Conservation (phyloP, 2,329 filamentous ascomycete species). For the Bertia moriformis region DNA sequence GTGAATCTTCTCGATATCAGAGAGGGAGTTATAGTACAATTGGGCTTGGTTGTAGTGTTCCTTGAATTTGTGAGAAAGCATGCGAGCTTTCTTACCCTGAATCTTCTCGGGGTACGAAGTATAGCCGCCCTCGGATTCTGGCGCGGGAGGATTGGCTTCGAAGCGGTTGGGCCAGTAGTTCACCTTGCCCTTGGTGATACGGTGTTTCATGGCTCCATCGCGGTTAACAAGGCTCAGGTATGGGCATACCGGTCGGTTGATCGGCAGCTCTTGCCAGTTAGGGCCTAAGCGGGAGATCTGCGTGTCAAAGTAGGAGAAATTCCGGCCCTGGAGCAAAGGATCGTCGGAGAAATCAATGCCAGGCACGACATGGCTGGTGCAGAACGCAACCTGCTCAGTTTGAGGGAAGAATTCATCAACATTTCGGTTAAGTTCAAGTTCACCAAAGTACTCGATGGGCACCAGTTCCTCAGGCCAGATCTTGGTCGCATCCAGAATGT, state of each 20-base stretch:
- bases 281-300: conserved; percentile 39
- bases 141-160: not conserved
- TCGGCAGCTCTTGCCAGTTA: conserved; percentile 44
- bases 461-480: conserved; percentile 69
- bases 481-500: conserved; percentile 74
- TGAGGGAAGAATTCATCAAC: conserved; percentile 69
- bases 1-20: not conserved
- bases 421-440: conserved; percentile 67
- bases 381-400: conserved; percentile 59
- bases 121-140: not conserved
- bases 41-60: not conserved
- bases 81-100: not conserved
- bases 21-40: not conserved
- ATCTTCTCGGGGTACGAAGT: not conserved
- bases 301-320: conserved; percentile 59
- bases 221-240: not conserved
- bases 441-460: conserved; percentile 64
- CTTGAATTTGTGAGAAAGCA: not conserved
- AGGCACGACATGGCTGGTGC: conserved; percentile 50
- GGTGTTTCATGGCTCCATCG: not conserved
- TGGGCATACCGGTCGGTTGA: conserved; percentile 11
- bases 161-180: not conserved
- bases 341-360: conserved; percentile 58
- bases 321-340: conserved; percentile 52
- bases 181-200: not conserved